Percentiles rank a stretch among this genome's conserved stretches.
Evolutionary conservation across 495 filamentous ascomycete genomes (phyloP).

Genomic region (Extremus antarcticus): DNA sequence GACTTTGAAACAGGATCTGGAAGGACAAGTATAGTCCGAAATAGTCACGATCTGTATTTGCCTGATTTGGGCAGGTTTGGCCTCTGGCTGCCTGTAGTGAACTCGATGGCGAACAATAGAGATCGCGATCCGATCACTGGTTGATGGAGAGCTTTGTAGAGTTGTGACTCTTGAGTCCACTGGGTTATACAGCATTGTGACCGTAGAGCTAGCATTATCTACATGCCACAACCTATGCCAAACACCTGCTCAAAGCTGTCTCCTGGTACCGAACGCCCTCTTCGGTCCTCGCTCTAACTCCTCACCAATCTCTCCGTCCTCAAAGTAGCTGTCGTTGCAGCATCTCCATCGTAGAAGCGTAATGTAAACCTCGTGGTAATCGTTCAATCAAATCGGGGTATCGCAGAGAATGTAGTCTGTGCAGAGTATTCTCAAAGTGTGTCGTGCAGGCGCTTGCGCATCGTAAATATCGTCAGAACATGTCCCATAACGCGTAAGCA

Average conservation of each 20-base stretch:
- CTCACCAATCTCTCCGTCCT: background rate
- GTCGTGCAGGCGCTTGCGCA: too few species aligned
- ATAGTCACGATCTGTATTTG: background rate
- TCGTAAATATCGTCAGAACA: conserved; percentile 13
- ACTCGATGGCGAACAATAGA: too few species aligned
- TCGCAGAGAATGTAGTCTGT: background rate
- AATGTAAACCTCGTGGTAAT: background rate
- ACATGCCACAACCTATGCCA: too few species aligned
- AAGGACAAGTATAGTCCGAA: conserved; percentile 67
- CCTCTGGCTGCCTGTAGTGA: too few species aligned
- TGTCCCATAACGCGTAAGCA: conserved; percentile 4
- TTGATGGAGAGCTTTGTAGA: too few species aligned
- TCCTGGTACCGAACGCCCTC: background rate
- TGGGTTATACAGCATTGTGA: background rate
- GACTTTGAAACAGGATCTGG: conserved; percentile 62
- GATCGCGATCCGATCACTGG: too few species aligned
- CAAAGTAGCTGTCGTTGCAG: background rate
- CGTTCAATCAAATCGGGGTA: background rate
- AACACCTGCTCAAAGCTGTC: background rate
- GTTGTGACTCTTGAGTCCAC: background rate
- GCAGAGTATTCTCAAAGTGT: background rate
- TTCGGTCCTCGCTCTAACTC: background rate
- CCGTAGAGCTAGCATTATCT: background rate
- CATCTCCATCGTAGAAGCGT: background rate
- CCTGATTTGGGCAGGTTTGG: background rate